A percentile compares a stretch with the other conserved stretches of the same genome.
These are phyloP conservation scores for Coniochaeta hoffmannii DNA, from an alignment of 2,329 filamentous ascomycete genomes.

Conservation along the genomic window DNA sequence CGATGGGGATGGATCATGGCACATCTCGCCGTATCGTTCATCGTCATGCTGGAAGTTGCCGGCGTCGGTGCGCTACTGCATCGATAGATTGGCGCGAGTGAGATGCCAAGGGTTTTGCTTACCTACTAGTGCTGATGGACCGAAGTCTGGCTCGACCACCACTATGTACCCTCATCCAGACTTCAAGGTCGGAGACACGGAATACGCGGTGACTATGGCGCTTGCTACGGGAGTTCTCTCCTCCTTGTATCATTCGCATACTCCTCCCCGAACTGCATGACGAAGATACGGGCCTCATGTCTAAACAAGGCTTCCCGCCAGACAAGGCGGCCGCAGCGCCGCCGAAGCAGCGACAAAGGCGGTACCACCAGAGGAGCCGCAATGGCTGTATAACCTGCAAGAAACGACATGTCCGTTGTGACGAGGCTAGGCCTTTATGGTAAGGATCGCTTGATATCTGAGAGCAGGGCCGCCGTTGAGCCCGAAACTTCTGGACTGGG, in stretches of 20 bases:
- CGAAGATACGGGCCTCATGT: neutral
- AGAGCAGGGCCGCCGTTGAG: neutral
- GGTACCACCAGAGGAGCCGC: slow-evolving; percentile 29
- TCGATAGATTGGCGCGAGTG: neutral
- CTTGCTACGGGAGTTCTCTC: neutral
- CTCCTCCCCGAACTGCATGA: neutral
- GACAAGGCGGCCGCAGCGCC: slow-evolving; percentile 14
- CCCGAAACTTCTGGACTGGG: neutral
- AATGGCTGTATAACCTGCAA: slow-evolving; percentile 22
- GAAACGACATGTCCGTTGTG: slow-evolving; percentile 28
- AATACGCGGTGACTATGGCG: neutral
- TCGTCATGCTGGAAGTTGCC: too few species aligned
- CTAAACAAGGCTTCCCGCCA: neutral
- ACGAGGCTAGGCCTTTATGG: slow-evolving; percentile 37
- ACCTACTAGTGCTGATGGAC: neutral
- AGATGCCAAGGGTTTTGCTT: neutral
- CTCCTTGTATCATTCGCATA: neutral
- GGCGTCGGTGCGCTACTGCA: too few species aligned
- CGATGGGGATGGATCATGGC: neutral
- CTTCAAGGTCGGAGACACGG: neutral
- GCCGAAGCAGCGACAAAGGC: slow-evolving; percentile 28
- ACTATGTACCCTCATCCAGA: neutral
- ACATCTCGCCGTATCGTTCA: too few species aligned
- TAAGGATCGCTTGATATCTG: slow-evolving; percentile 19
- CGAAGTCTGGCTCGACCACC: neutral